Evolutionary conservation across 192 early-diverging fungal genomes (phyloP), one percentile per base, ranked within the genome.

Genomic region (Kickxella alabastrina): DNA sequence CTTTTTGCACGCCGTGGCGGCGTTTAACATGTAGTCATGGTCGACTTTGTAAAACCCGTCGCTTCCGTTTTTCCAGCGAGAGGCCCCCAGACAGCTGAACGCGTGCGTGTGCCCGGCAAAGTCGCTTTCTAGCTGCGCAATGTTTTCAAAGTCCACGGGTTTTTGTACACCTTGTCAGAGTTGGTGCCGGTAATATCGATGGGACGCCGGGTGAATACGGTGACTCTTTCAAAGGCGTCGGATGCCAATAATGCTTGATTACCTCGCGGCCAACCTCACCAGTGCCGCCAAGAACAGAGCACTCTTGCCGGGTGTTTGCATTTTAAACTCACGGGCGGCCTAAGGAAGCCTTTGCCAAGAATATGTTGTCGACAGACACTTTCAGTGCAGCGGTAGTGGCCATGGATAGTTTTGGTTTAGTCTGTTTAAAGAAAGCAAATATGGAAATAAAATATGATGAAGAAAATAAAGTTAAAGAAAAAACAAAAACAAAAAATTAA

Each of bases 41-140:
- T 91, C 91, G 32, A 91, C 86, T 58, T 83, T 86, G 43, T 76
- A 60, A 46, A 91, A 93, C 3, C 58, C 69, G 18, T 82, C 86
- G 3, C 81, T 77, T 6, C 89, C 89, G 35, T 84, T 82, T 40
- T 68, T 77, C 2, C 67, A 74, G 3, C 82, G 76, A 2, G 89
- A 90, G 1, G 87, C 87, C 23, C 82, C 89, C 4, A 93, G 72
- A 46, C 83, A 77, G 53, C 83, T 86, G 54, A 82, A 91, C 23
- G 88, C 82, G 37, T 79, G 73, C 54, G 82, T 81, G 57, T 74
- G 51, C 3, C 60, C 68, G 10, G 54, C 43, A 43, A 67, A 62
- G 17, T 62, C 49, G 21, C 37, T 38, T 23, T 59, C 48, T 28
- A 59, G 23, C 54, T 66, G 47, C 12, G 81, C 79, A 10, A 82